A percentile compares a stretch with the other conserved stretches of the same genome.
These are phyloP conservation scores for Aspergillus bridgeri DNA, from an alignment of 495 filamentous ascomycete species.

Conservation along the genomic window DNA sequence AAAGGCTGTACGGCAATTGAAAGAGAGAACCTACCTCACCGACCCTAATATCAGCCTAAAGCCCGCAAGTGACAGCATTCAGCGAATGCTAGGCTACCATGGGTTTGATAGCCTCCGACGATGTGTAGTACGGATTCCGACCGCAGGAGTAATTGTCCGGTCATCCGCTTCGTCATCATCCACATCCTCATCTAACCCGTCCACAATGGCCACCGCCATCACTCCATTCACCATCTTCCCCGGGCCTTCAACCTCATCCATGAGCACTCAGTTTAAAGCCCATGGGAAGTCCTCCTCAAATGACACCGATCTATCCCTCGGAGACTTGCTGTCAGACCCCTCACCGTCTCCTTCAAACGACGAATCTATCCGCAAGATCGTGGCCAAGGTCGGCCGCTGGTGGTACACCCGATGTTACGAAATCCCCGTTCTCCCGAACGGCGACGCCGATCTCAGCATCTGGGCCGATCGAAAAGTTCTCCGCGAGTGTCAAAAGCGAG, in stretches of 20 bases:
- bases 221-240: slow-evolving; percentile 30
- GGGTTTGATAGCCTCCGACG: slow-evolving; percentile 84
- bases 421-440: slow-evolving; percentile 52
- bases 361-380: slow-evolving; percentile 84
- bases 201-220: slow-evolving; percentile 21
- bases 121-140: slow-evolving; percentile 86
- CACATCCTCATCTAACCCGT: slow-evolving; percentile 19
- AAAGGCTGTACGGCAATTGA: slow-evolving; percentile 71
- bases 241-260: slow-evolving; percentile 24
- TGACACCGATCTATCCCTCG: slow-evolving; percentile 56
- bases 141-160: slow-evolving; percentile 63
- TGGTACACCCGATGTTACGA: slow-evolving; percentile 97
- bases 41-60: slow-evolving; percentile 64
- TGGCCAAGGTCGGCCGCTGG: slow-evolving; percentile 88
- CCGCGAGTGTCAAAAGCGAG: slow-evolving; percentile 78
- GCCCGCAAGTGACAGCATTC: slow-evolving; percentile 72
- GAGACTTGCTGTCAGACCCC: slow-evolving; percentile 66
- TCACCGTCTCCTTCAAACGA: slow-evolving; percentile 56
- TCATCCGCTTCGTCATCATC: slow-evolving; percentile 41
- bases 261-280: slow-evolving; percentile 20
- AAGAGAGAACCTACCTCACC: slow-evolving; percentile 66
- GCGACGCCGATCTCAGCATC: slow-evolving; percentile 59
- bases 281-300: slow-evolving; percentile 37
- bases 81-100: slow-evolving; percentile 67
- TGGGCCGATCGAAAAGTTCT: slow-evolving; percentile 76